These are phyloP conservation scores for Acmispon strigosus DNA, from an alignment of 306 rosid species.

Conservation along the genomic window DNA sequence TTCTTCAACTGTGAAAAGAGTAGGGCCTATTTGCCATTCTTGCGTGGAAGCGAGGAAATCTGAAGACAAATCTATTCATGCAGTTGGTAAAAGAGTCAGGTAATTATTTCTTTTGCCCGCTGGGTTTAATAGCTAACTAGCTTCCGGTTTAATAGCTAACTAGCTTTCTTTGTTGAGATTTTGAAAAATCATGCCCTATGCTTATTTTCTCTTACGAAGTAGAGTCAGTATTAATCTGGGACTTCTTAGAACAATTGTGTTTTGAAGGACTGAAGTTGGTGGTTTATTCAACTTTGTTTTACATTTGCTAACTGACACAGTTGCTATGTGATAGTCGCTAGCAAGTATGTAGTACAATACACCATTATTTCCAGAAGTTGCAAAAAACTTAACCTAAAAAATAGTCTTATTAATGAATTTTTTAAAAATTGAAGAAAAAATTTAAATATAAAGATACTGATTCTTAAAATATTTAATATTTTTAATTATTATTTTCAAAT, in stretches of 20 bases:
- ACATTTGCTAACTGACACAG: too few species aligned
- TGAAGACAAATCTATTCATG: slow-evolving; percentile 30
- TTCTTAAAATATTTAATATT: too few species aligned
- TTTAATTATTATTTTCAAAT: too few species aligned
- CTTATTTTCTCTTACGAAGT: not conserved
- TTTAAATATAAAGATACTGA: too few species aligned
- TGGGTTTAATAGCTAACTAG: not conserved
- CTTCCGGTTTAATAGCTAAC: not conserved
- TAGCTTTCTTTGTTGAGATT: slow-evolving; percentile 10
- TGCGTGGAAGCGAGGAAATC: slow-evolving; percentile 55
- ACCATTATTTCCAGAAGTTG: too few species aligned
- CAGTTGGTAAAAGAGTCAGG: slow-evolving; percentile 51
- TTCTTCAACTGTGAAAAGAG: slow-evolving; percentile 54
- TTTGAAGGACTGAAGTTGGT: slow-evolving; percentile 5
- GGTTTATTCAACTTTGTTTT: not conserved
- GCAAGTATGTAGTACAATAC: too few species aligned
- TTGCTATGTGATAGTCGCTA: too few species aligned
- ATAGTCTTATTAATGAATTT: too few species aligned
- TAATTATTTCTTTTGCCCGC: slow-evolving; percentile 16
- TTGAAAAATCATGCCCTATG: not conserved
- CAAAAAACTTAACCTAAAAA: too few species aligned
- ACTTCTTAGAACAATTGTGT: not conserved
- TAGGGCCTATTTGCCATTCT: slow-evolving; percentile 69
- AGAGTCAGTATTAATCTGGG: not conserved
- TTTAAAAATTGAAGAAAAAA: too few species aligned